Percentiles rank a stretch among this genome's conserved stretches.
Evolutionary conservation across 202 grass and related monocot genomes (phyloP).

Genomic region (Schoenoplectus tabernaemontani): DNA sequence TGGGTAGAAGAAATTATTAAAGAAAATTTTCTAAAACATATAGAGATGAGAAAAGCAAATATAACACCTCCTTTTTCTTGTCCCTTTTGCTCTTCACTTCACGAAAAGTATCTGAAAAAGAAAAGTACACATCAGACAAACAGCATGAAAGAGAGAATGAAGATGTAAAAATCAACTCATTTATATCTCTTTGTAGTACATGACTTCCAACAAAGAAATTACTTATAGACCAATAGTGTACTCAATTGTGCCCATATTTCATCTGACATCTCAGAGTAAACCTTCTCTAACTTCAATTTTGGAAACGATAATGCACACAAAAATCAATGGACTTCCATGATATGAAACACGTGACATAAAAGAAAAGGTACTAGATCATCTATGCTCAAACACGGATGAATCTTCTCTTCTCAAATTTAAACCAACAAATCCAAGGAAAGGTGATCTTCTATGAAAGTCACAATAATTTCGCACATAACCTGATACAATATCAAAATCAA

Average conservation of each 20-base stretch:
- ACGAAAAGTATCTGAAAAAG: constrained; percentile 71
- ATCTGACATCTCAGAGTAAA: not conserved
- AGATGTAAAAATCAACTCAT: too few relatives aligned
- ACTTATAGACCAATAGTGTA: not conserved
- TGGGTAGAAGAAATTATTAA: not conserved
- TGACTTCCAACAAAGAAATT: not conserved
- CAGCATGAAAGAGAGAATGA: not conserved
- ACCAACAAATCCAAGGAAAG: not conserved
- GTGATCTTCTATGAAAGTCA: not conserved
- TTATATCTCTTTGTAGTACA: not conserved
- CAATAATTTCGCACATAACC: not conserved
- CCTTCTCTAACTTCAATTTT: not conserved
- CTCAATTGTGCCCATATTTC: not conserved
- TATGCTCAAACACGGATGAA: not conserved
- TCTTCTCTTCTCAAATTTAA: not conserved
- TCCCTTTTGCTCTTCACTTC: constrained; percentile 89
- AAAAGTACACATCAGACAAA: not conserved
- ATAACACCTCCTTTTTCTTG: constrained; percentile 81
- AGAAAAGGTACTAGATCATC: not conserved
- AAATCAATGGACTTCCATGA: not conserved
- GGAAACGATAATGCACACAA: not conserved
- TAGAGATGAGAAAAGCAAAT: not conserved
- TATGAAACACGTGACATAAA: not conserved
- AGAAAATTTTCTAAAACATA: not conserved
- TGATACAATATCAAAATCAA: not conserved